These are phyloP conservation scores for Grosmannia huntii DNA, from an alignment of 2,329 filamentous ascomycete genomes.

Conservation along the genomic window DNA sequence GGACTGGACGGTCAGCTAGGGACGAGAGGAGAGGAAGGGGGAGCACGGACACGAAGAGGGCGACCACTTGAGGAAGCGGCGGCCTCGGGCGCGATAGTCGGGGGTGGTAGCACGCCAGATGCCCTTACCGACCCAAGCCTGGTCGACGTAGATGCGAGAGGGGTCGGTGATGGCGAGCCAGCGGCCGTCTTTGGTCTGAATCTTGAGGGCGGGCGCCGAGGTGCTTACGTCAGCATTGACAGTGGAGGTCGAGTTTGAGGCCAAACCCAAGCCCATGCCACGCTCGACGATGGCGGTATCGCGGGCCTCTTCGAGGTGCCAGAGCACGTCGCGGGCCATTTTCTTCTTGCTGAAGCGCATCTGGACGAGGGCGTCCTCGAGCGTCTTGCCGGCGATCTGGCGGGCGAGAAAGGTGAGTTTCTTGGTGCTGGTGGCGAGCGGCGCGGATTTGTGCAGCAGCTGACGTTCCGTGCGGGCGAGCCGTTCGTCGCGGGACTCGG, in stretches of 20 bases:
- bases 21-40: neutral
- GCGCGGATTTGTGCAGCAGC: constrained; percentile 47
- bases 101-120: constrained; percentile 44
- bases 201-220: constrained; percentile 27
- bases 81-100: constrained; percentile 66
- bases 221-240: constrained; percentile 8
- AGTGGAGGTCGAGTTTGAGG: constrained; percentile 6
- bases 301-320: constrained; percentile 68
- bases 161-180: constrained; percentile 59
- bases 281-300: constrained; percentile 67
- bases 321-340: constrained; percentile 65
- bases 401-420: constrained; percentile 77
- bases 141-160: constrained; percentile 76
- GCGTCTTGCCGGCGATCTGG: constrained; percentile 85
- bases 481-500: constrained; percentile 44
- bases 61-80: constrained; percentile 42
- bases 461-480: constrained; percentile 53
- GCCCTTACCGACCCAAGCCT: constrained; percentile 76
- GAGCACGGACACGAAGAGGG: constrained; percentile 52
- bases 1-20: constrained; percentile 31
- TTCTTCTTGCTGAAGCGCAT: constrained; percentile 96
- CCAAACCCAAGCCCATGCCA: constrained; percentile 65
- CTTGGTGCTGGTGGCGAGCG: constrained; percentile 77
- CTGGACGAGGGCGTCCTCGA: constrained; percentile 86
- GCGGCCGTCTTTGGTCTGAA: constrained; percentile 63